Evolutionary conservation across 208 protist species (phyloP), one percentile per base, ranked within the genome.

Genomic region (Lotmaria passim): DNA sequence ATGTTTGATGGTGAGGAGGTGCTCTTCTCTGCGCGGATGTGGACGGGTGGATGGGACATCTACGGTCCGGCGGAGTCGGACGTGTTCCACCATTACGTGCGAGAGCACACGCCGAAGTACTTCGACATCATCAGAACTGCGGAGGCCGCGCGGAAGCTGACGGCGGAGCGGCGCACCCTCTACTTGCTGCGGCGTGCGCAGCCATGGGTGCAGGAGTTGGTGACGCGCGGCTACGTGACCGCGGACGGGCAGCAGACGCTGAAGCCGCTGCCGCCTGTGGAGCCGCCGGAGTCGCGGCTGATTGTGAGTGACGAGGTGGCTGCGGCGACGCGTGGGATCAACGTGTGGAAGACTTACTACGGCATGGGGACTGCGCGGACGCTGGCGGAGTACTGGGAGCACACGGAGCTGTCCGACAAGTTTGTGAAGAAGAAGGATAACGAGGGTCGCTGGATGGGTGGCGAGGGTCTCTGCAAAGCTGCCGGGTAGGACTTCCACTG

Each of bases 1-100:
- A 51, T 98, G 28, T 98, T 98, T 67, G 92, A 98, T 62, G 96
- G 96, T 10, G 96, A 98, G 75, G 96, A 97, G 72, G 83, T 93
- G 19, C 60, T 93, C 38, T 95, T 90, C 76, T 73, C 81, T 12
- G 68, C 86, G 44, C 79, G 93, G 3, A 33, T 97, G 56, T 98
- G 86, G 82, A 98, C 95, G 14, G 83, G 95, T 66, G 92, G 93
- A 8, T 98, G 86, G 68, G 86, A 95, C 62, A 83, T 98, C 21
- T 96, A 89, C 73, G 81, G 79, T 7, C 95, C 95, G 0, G 65
- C 78, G n/a, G 51, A 85, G 60, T 26, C 86, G 19, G 81, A 91
- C 52, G 33, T 97, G 3, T 93, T 86, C 58, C 95, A 97, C 68
- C 69, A 90, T 65, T 96, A 96, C 72, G 74, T 44, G 11, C 75